Percentiles rank a stretch among this genome's conserved stretches.
phyloP scores from a whole-genome alignment of 305 asterid genomes.

The Striga hermonthica region DNA sequence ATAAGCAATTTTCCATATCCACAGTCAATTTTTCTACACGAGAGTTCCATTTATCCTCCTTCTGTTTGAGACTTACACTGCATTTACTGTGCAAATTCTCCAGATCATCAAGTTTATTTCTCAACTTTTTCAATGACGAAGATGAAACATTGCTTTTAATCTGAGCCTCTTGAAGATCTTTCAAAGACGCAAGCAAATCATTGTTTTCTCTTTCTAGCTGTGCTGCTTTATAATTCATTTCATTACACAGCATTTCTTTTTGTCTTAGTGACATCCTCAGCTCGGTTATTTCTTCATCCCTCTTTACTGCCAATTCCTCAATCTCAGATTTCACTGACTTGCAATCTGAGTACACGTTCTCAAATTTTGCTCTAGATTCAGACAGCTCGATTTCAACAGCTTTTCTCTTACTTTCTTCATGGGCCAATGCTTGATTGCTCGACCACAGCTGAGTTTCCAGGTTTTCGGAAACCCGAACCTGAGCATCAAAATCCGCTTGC shows the following conservation, averaged over 20 bases:
- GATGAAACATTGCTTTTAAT: conserved; percentile 27
- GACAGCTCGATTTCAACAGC: conserved; percentile 41
- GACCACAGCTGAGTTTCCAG: conserved; percentile 40
- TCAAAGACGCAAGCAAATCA: conserved; percentile 36
- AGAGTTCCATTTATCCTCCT: conserved; percentile 40
- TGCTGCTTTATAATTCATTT: conserved; percentile 35
- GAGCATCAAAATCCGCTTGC: conserved; percentile 45
- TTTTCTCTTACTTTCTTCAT: conserved; percentile 46
- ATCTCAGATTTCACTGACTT: conserved; percentile 39
- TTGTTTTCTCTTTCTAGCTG: conserved; percentile 41
- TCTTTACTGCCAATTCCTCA: conserved; percentile 35
- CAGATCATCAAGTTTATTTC: conserved; percentile 33
- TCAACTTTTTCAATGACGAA: conserved; percentile 34
- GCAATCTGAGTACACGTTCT: conserved; percentile 35
- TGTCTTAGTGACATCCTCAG: conserved; percentile 34
- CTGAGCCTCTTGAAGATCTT: conserved; percentile 38
- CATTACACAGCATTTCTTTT: conserved; percentile 37
- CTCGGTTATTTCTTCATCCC: conserved; percentile 48
- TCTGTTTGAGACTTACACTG: conserved; percentile 37
- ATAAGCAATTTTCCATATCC: conserved; percentile 32
- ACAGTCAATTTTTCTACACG: conserved; percentile 35
- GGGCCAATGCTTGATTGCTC: conserved; percentile 45
- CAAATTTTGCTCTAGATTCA: conserved; percentile 37
- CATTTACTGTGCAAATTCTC: conserved; percentile 40
- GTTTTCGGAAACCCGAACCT: conserved; percentile 37